A percentile compares a stretch with the other conserved stretches of the same genome.
phyloP scores from a whole-genome alignment of 1,284 basidiomycete genomes.

The Tilletia walkeri region DNA sequence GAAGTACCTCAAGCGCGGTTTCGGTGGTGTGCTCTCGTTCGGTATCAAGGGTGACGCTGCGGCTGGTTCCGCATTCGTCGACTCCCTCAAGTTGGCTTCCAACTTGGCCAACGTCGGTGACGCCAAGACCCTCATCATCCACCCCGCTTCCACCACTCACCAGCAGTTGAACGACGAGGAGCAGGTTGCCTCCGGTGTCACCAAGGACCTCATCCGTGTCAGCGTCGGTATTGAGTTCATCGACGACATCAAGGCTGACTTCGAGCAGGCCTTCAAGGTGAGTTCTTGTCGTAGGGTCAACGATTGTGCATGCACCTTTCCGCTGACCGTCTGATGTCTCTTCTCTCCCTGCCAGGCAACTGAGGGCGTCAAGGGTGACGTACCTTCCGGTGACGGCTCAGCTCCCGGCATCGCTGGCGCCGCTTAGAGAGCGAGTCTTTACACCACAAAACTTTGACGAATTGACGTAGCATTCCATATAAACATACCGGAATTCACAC shows the following conservation, averaged over 20 bases:
- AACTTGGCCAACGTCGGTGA: conserved; percentile 58
- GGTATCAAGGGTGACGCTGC: conserved; percentile 70
- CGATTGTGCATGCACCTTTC: not conserved
- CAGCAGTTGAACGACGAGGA: conserved; percentile 72
- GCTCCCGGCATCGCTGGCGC: conserved; percentile 41
- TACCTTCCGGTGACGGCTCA: conserved; percentile 31
- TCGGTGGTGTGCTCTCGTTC: conserved; percentile 77
- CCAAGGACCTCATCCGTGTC: conserved; percentile 75
- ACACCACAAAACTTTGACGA: not conserved
- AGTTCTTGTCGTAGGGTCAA: not conserved
- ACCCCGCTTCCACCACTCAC: conserved; percentile 80
- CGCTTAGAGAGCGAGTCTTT: conserved; percentile 21
- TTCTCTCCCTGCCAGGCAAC: conserved; percentile 22
- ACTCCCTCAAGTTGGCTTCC: conserved; percentile 71
- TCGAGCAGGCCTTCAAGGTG: conserved; percentile 64
- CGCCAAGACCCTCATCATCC: conserved; percentile 58
- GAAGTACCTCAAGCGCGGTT: conserved; percentile 58
- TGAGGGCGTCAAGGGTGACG: conserved; percentile 30
- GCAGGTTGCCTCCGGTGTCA: conserved; percentile 70
- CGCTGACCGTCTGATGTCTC: not conserved
- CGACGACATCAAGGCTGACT: conserved; percentile 70
- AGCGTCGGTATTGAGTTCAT: conserved; percentile 81
- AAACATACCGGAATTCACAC: too few species aligned
- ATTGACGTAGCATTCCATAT: not conserved
- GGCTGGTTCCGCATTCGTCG: conserved; percentile 69